Evolutionary conservation across 495 filamentous ascomycete species (phyloP).

Genomic region (Chaetomidium leptoderma): DNA sequence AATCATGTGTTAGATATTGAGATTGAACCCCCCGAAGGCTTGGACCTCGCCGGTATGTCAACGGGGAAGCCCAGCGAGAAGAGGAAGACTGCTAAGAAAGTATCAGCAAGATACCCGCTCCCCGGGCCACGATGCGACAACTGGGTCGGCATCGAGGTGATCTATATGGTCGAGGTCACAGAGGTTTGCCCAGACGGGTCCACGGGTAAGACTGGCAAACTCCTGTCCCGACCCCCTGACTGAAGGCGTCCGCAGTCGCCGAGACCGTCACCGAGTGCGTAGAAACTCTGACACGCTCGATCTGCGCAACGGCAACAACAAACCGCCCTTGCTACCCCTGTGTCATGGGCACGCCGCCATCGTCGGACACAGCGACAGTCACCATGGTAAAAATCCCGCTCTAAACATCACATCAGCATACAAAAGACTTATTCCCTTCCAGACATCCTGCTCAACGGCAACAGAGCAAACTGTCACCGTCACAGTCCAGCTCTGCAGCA

Average conservation of each 20-base stretch:
- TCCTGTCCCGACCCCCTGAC: neutral
- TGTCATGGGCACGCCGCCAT: constrained; percentile 21
- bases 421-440: neutral
- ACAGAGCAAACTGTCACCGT: constrained; percentile 27
- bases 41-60: constrained; percentile 24
- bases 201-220: constrained; percentile 16
- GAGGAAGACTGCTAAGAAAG: constrained; percentile 13
- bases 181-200: constrained; percentile 33
- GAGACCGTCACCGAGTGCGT: constrained; percentile 23
- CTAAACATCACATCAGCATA: neutral
- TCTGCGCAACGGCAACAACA: constrained; percentile 35
- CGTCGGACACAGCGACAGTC: constrained; percentile 31
- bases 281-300: constrained; percentile 35
- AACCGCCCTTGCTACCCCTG: constrained; percentile 40
- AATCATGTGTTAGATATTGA: constrained; percentile 23
- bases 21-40: constrained; percentile 15
- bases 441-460: constrained; percentile 27
- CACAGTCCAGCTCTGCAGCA: constrained; percentile 30
- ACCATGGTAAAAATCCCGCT: constrained; percentile 23
- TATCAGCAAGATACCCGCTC: constrained; percentile 29
- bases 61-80: neutral
- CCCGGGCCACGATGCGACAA: constrained; percentile 21
- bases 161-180: constrained; percentile 32
- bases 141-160: constrained; percentile 41
- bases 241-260: constrained; percentile 19